Evolutionary conservation across 495 filamentous ascomycete species (phyloP).

Genomic region (Penicillium bialowiezense): DNA sequence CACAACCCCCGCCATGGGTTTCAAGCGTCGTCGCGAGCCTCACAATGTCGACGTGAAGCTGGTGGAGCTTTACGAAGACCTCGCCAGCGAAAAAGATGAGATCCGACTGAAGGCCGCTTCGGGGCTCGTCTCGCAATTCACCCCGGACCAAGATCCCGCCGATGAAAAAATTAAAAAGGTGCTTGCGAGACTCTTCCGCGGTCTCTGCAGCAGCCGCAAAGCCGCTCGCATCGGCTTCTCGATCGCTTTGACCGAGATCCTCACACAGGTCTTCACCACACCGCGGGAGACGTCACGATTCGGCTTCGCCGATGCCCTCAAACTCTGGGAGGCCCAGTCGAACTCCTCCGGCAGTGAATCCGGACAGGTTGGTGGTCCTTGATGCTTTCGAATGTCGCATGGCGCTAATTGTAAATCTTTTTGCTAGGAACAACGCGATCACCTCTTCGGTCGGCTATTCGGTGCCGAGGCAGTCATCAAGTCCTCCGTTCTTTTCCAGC

Average conservation of each 20-base stretch:
- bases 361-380: conserved; percentile 51
- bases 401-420: conserved; percentile 13
- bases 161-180: conserved; percentile 43
- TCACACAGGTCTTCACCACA: conserved; percentile 53
- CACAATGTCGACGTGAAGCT: conserved; percentile 47
- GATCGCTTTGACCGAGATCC: conserved; percentile 78
- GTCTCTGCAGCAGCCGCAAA: conserved; percentile 86
- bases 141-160: conserved; percentile 36
- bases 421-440: conserved; percentile 75
- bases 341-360: conserved; percentile 59
- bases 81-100: conserved; percentile 51
- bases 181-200: conserved; percentile 70
- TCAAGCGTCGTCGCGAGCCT: conserved; percentile 45
- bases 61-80: conserved; percentile 56
- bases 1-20: conserved; percentile 21
- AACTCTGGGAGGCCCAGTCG: conserved; percentile 67
- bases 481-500: conserved; percentile 64
- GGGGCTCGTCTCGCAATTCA: conserved; percentile 45
- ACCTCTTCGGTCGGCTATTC: conserved; percentile 80
- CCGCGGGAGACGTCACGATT: conserved; percentile 33
- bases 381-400: not conserved
- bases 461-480: conserved; percentile 82
- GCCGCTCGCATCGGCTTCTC: conserved; percentile 90
- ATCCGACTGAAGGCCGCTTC: conserved; percentile 49
- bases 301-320: conserved; percentile 50